Base-by-base conservation (phyloP, 805 yeast genomes). In the Zygosaccharomyces kombuchaensis region DNA sequence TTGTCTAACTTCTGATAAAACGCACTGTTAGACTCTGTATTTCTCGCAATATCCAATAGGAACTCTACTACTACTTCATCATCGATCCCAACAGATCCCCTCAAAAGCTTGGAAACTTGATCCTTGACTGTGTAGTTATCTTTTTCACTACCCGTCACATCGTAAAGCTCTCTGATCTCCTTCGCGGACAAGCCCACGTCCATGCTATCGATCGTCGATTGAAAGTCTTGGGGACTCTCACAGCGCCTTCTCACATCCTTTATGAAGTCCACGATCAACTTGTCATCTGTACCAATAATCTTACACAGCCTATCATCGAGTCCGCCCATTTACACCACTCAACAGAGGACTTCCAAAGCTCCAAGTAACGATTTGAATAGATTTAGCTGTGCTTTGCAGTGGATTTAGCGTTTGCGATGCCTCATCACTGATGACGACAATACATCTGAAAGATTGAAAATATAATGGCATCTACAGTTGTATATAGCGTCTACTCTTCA, bases 211-310 rank as follows among this genome's bases (percentile, higher is more conserved):
- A 79, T 57, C 4, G 63, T 65, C 12, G 53, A 36, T 16, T 59
- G 58, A 52, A 80, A 76, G 9, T 66, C 68, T 5, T 54, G 54
- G 1, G 60, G 46, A 13, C 65, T 59, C 2, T 48, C 25, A 2
- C 75, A 63, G 17, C 62, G 57, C 1, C 53, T 51, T 48, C 67
- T 67, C 7, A 79, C 53, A 46, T 70, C 68, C 10, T 71, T 46
- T 4, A 80, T 62, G 53, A 73, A 77, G 47, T 74, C 77, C 1
- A 79, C 74, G 17, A 77, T 65, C 5, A 69, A 63, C 30, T 59
- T 62, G 45, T 78, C 81, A 30, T 68, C 65, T 3, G 68, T 58
- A 7, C 73, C 77, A 1, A 63, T 46, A 8, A 59, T 46, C 12
- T 44, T 36, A 5, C 51, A 44, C 26, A 68, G 57, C 30, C 56